phyloP scores from a whole-genome alignment of 768 basidiomycete species.

The Lentinula sp. region DNA sequence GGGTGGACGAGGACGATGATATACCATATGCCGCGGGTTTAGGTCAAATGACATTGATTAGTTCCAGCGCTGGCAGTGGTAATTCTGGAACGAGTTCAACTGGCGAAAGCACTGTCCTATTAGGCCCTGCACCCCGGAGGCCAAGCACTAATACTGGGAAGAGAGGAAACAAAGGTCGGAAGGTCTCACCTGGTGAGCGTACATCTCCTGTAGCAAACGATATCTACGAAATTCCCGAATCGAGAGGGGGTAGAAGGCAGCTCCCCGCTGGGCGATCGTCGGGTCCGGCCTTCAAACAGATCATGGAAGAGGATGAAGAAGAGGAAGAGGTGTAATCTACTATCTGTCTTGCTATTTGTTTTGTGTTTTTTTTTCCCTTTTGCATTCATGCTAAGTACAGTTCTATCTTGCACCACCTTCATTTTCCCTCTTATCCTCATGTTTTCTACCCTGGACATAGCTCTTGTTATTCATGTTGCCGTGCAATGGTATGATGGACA shows the following conservation, averaged over 20 bases:
- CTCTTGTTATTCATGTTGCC: background rate
- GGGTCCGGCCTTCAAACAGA: slow-evolving; percentile 67
- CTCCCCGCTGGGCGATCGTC: slow-evolving; percentile 53
- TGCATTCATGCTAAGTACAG: background rate
- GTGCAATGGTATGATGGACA: background rate
- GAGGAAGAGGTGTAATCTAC: slow-evolving; percentile 53
- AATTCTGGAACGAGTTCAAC: background rate
- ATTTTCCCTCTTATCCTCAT: background rate
- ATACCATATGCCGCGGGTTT: slow-evolving; percentile 71
- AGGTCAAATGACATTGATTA: slow-evolving; percentile 49
- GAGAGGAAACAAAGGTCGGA: slow-evolving; percentile 26
- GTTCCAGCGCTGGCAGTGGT: slow-evolving; percentile 14
- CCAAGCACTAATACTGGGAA: slow-evolving; percentile 25
- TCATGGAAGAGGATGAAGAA: slow-evolving; percentile 83
- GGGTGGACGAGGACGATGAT: slow-evolving; percentile 87
- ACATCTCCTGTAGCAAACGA: slow-evolving; percentile 57
- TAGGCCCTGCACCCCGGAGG: slow-evolving; percentile 49
- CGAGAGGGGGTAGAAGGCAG: slow-evolving; percentile 57
- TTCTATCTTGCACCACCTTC: background rate
- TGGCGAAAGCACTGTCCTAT: slow-evolving; percentile 33
- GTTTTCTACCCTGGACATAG: background rate
- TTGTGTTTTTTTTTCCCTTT: slow-evolving; percentile 8
- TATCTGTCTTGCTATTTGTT: slow-evolving; percentile 1
- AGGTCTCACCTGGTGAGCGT: slow-evolving; percentile 50
- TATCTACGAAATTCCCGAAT: slow-evolving; percentile 40